Evolutionary conservation across 352 stramenopile genomes (phyloP).

Genomic region (Globisporangium irregulare): DNA sequence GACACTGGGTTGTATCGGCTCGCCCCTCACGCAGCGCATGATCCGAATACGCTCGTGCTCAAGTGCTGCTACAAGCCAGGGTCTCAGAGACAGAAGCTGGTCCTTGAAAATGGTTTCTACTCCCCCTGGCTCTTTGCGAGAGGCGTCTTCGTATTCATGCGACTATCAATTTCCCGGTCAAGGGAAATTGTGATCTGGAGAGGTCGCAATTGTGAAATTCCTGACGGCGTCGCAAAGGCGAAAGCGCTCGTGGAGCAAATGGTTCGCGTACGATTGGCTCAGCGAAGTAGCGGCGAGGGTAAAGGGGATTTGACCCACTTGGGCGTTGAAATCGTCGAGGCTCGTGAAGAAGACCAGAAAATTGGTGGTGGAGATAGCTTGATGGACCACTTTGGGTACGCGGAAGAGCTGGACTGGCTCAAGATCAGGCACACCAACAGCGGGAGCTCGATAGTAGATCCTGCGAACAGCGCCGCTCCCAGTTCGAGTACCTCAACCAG

Average conservation of each 20-base stretch:
- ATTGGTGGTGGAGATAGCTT: neutral
- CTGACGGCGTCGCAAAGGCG: constrained; percentile 20
- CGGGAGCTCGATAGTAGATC: neutral
- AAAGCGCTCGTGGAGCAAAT: constrained; percentile 22
- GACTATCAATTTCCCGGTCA: neutral
- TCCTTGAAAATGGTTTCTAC: neutral
- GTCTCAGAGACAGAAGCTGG: constrained; percentile 15
- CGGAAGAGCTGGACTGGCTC: constrained; percentile 36
- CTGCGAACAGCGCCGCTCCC: neutral
- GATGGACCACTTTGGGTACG: constrained; percentile 36
- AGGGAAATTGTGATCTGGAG: constrained; percentile 40
- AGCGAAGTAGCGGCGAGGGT: neutral
- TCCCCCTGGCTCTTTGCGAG: constrained; percentile 26
- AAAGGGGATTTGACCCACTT: neutral
- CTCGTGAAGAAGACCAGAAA: neutral
- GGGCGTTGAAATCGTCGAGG: constrained; percentile 8
- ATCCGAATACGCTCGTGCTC: constrained; percentile 41
- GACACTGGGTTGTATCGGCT: constrained; percentile 33
- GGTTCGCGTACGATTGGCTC: constrained; percentile 21
- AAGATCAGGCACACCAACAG: neutral
- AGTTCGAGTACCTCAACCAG: neutral
- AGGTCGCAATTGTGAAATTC: constrained; percentile 29
- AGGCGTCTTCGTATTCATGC: constrained; percentile 49
- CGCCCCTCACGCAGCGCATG: constrained; percentile 43
- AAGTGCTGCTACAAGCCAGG: constrained; percentile 37